Percentiles rank a stretch among this genome's conserved stretches.
These are phyloP conservation scores for Xylariaceae sp. DNA, from an alignment of 2,329 filamentous ascomycete genomes.

Conservation along the genomic window DNA sequence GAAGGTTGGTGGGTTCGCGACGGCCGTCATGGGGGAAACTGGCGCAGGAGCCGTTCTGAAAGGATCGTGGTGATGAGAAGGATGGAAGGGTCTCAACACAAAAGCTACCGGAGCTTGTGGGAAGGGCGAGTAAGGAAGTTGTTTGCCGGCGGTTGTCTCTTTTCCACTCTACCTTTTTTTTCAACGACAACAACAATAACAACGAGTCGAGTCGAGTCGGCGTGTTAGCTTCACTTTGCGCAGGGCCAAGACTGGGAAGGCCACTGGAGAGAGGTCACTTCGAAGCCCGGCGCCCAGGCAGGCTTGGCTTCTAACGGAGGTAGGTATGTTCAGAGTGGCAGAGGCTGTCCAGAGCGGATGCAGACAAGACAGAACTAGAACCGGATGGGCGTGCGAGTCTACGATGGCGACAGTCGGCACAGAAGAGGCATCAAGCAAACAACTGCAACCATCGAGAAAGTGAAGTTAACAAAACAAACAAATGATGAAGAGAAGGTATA, in stretches of 20 bases:
- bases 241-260: conserved; percentile 1
- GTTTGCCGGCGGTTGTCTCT: not conserved
- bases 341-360: not conserved
- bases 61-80: conserved; percentile 14
- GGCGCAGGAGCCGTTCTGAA: conserved; percentile 17
- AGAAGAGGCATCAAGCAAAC: conserved; percentile 1
- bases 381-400: not conserved
- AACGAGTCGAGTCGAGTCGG: not conserved
- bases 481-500: not conserved
- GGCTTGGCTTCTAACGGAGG: not conserved
- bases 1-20: conserved; percentile 60
- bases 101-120: conserved; percentile 11
- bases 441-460: not conserved
- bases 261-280: conserved; percentile 9
- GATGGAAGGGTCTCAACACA: conserved; percentile 19
- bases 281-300: conserved; percentile 5
- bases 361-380: not conserved
- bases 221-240: conserved; percentile 8
- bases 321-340: conserved; percentile 7
- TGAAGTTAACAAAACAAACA: conserved; percentile 2
- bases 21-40: conserved; percentile 57
- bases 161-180: conserved; percentile 8
- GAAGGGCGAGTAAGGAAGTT: conserved; percentile 1
- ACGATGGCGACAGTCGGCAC: conserved; percentile 2
- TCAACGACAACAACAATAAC: conserved; percentile 1